Conservation (phyloP, 2,329 filamentous ascomycete species). For the Aspergillus costaricaensis region DNA sequence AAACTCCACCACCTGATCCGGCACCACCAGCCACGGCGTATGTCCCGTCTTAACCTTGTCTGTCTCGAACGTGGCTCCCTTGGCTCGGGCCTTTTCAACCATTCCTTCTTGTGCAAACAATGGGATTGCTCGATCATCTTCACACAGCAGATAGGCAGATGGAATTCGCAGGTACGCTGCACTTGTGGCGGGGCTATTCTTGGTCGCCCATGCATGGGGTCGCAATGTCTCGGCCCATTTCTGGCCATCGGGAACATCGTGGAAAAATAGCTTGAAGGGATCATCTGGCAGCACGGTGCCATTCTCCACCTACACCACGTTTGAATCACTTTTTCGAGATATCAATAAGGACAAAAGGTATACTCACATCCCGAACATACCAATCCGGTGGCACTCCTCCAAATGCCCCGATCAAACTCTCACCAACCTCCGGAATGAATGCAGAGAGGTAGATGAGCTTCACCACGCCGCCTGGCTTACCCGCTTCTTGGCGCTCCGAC, state of each 20-base stretch:
- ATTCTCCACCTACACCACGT: constrained; percentile 19
- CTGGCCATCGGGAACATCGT: constrained; percentile 32
- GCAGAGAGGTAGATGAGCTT: constrained; percentile 37
- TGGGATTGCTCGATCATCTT: constrained; percentile 34
- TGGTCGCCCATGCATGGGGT: constrained; percentile 34
- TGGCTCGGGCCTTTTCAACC: constrained; percentile 30
- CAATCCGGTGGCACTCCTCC: constrained; percentile 31
- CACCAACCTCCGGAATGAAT: constrained; percentile 35
- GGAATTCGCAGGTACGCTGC: constrained; percentile 31
- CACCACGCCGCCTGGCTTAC: constrained; percentile 36
- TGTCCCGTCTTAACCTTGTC: constrained; percentile 32
- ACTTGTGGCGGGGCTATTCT: constrained; percentile 29
- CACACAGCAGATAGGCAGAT: constrained; percentile 30
- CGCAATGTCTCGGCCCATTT: constrained; percentile 32
- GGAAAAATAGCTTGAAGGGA: constrained; percentile 32
- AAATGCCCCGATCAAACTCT: constrained; percentile 34
- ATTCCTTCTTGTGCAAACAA: constrained; percentile 34
- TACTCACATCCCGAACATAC: constrained; percentile 34
- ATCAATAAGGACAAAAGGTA: too few relatives aligned
- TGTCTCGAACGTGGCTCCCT: constrained; percentile 31
- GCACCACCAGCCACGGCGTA: constrained; percentile 33
- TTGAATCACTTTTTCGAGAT: not conserved
- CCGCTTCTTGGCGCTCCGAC: constrained; percentile 26
- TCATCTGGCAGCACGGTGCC: constrained; percentile 29
- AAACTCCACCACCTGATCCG: constrained; percentile 23